Base-by-base conservation (phyloP, 1,284 basidiomycete genomes). In the Ustilago hordei region DNA sequence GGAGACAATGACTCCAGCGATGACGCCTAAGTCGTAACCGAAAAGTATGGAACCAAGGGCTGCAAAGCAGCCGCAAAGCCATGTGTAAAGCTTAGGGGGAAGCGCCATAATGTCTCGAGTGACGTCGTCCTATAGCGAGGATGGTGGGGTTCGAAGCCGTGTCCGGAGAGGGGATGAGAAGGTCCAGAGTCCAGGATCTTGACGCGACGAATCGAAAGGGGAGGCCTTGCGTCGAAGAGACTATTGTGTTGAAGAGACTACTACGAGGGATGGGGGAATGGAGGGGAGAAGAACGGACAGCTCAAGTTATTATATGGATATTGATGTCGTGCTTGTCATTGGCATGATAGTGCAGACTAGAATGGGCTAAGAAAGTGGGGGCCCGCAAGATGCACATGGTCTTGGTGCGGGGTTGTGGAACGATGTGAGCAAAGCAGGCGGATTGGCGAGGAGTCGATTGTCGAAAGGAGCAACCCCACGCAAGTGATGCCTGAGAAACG, bases 11-110 rank as follows among this genome's bases (percentile, higher is more conserved):
- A 88, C 86, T 45, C 84, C 86, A 12, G 86, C 87, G 52, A 89
- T 88, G 70, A 88, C 87, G 72, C 87, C 87, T 19, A 88, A 82
- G 73, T 88, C 87, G 84, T 67, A 64, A 23, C 52, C 52, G 43
- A 69, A 74, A 41, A 63, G 60, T 36, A 62, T 57, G 35, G 61
- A 56, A 15, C 80, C 84, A 76, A 69, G 85, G 80, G 86, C 87
- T 12, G 89, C 90, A 72, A 91, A 91, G 62, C 90, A 87, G 32
- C 90, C 90, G 78, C 90, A 91, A 7, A 91, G 68, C 69, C 62
- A 65, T 35, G 69, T 71, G 59, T 71, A 71, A 35, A 65, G 62
- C 64, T 87, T 87, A 7, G 87, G 87, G n/a, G 86, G 76, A 45
- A 87, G 70, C 13, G 72, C 64, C 84, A 85, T 86, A 6, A 36